Base-by-base conservation (phyloP, 1,284 basidiomycete genomes). In the Irpex lacteus region DNA sequence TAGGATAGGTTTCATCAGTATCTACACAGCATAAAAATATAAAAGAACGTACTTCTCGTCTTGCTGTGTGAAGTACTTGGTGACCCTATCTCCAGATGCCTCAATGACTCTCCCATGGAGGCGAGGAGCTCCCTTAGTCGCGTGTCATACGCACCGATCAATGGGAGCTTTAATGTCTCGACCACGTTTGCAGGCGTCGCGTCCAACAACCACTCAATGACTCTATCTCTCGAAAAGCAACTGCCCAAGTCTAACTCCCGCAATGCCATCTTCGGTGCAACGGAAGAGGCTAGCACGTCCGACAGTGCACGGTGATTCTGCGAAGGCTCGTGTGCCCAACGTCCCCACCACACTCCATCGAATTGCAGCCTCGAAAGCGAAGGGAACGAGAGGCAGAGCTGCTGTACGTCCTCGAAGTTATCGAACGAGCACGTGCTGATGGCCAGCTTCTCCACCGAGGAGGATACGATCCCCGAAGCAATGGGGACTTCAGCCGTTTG, bases 311-410 rank as follows among this genome's bases (percentile, higher is more conserved):
- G 44, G 7, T 36, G 21, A 18, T 34, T 32, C 36, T n/a, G 50
- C 37, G 26, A 58, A 15, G 32, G 19, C 11, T 59, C 60, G 5
- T 44, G n/a, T 3, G 47, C 54, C 65, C 65, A 66, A 9, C 60
- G 58, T 7, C 65, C 65, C 65, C 65, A 66, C 65, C 65, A 66
- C 8, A 66, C 62, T 6, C 65, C 65, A 32, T 66, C 65, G n/a
- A 66, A 63, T 7, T 55, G 65, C 15, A 66, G 18, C 15, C 49
- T 19, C 13, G 52, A 18, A 8, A 63, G 60, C 9, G 44, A 4
- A 6, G 65, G 65, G 38, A 66, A 66, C 3, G 59, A 38, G 13
- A 18, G 15, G 21, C 61, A 63, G 21, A 66, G 60, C 15, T 49
- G 32, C 40, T 54, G 59, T 6, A 61, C 57, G 36, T 61, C 61